Percentiles rank a stretch among this genome's conserved stretches.
Evolutionary conservation across 352 stramenopile species (phyloP).

Genomic region (Pythium coloratum): DNA sequence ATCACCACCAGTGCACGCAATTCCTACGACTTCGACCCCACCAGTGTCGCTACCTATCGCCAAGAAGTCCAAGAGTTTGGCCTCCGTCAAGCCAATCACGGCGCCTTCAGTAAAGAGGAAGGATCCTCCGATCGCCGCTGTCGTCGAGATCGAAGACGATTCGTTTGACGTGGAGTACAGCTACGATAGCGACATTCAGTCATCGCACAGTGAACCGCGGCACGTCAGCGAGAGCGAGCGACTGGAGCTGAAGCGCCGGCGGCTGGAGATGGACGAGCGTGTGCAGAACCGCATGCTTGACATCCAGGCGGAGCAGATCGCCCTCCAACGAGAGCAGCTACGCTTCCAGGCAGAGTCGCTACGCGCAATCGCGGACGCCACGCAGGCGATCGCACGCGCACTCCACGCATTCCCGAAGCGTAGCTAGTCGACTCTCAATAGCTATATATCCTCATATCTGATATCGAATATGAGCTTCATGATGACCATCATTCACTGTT

Average conservation of each 20-base stretch:
- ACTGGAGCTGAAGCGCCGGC: slow-evolving; percentile 9
- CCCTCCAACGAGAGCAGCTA: slow-evolving; percentile 18
- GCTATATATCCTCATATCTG: background rate
- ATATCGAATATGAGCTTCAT: background rate
- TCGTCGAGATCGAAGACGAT: background rate
- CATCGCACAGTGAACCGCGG: too few species aligned
- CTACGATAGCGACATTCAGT: background rate
- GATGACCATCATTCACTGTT: slow-evolving; percentile 24
- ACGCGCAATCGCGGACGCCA: slow-evolving; percentile 13
- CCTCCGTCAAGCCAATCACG: background rate
- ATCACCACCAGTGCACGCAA: background rate
- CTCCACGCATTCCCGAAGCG: slow-evolving; percentile 8
- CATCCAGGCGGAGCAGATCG: slow-evolving; percentile 22
- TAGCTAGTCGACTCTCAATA: background rate
- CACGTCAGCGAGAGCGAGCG: background rate
- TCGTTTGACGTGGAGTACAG: background rate
- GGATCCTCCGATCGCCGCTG: background rate
- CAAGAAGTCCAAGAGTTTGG: too few species aligned
- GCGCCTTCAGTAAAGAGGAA: background rate
- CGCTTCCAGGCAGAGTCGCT: slow-evolving; percentile 16
- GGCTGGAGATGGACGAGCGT: slow-evolving; percentile 23
- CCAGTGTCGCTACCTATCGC: too few species aligned
- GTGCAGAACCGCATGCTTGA: slow-evolving; percentile 20
- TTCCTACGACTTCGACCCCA: background rate
- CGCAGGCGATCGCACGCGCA: slow-evolving; percentile 15